Conservation (phyloP, 768 basidiomycete genomes). For the Lactarius evosmus region DNA sequence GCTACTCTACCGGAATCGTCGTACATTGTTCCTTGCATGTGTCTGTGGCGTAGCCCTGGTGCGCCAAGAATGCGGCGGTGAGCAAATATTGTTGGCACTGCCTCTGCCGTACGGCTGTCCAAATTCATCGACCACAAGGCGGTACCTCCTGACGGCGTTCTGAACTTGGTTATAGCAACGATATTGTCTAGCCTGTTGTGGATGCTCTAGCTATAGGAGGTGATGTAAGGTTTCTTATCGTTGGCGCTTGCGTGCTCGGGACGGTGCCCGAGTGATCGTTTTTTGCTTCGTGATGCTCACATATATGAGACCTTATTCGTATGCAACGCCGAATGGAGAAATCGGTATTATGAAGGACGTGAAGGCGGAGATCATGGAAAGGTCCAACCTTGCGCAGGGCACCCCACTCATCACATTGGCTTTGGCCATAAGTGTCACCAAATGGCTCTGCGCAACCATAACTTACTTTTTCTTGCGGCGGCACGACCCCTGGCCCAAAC, state of each 20-base stretch:
- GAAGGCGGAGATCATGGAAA: slow-evolving; percentile 37
- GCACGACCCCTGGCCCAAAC: slow-evolving; percentile 34
- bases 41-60: neutral
- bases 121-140: neutral
- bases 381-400: slow-evolving; percentile 38
- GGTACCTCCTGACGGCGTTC: neutral
- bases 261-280: neutral
- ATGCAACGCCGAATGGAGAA: slow-evolving; percentile 39
- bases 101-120: neutral
- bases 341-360: slow-evolving; percentile 32
- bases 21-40: neutral
- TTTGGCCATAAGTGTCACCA: slow-evolving; percentile 34
- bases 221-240: neutral
- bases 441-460: slow-evolving; percentile 36
- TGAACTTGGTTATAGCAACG: neutral
- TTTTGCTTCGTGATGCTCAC: neutral
- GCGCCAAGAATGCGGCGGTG: neutral
- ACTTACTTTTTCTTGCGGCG: slow-evolving; percentile 38
- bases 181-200: neutral
- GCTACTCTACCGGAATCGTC: neutral
- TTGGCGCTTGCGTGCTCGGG: neutral
- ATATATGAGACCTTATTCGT: slow-evolving; percentile 25
- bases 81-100: neutral
- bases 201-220: neutral
- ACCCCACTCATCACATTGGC: slow-evolving; percentile 36